Evolutionary conservation across 352 stramenopile species (phyloP).

Genomic region (Globisporangium rhizosaccharum): DNA sequence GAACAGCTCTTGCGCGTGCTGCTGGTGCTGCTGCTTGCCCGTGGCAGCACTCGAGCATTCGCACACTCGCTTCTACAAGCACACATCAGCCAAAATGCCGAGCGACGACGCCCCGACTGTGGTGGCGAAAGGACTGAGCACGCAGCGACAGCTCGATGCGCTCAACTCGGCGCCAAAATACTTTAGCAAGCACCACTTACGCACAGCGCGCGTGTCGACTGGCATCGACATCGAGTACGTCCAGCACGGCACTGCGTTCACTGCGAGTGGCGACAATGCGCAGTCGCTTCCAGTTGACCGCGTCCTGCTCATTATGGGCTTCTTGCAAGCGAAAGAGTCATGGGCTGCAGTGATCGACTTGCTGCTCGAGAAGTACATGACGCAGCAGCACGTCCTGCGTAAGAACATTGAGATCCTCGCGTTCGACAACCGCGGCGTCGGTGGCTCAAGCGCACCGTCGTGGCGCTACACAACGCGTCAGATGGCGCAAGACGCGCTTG

Average conservation of each 20-base stretch:
- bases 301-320: constrained; percentile 29
- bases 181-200: constrained; percentile 11
- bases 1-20: too few relatives aligned
- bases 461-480: constrained; percentile 49
- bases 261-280: not conserved
- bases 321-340: constrained; percentile 16
- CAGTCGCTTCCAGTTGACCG: constrained; percentile 3
- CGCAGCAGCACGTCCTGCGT: not conserved
- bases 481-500: constrained; percentile 60
- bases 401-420: constrained; percentile 29
- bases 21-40: too few relatives aligned
- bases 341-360: constrained; percentile 18
- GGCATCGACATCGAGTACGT: constrained; percentile 5
- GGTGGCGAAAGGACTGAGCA: constrained; percentile 7
- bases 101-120: constrained; percentile 1
- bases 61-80: not conserved
- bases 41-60: not conserved
- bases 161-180: constrained; percentile 16
- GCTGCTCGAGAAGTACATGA: constrained; percentile 15
- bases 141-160: constrained; percentile 15
- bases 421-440: constrained; percentile 44
- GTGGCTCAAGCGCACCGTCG: constrained; percentile 37
- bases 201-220: not conserved
- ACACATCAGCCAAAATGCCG: too few relatives aligned
- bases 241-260: not conserved